A percentile compares a stretch with the other conserved stretches of the same genome.
Evolutionary conservation across 495 filamentous ascomycete species (phyloP).

Genomic region (Mytilinidion resinicola): DNA sequence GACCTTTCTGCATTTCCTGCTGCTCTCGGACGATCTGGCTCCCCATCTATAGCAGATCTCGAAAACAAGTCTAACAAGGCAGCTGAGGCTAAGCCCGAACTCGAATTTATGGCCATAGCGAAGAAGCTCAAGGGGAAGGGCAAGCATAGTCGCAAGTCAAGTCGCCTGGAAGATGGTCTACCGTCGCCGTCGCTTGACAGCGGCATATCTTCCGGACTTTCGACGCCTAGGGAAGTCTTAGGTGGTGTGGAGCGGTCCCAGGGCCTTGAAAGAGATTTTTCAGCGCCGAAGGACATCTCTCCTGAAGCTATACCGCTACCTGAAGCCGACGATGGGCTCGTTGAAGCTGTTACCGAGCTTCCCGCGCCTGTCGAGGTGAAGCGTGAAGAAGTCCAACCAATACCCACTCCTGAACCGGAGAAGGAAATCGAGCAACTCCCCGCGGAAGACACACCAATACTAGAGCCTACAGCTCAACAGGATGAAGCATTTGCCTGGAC

Average conservation of each 20-base stretch:
- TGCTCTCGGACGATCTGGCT: not conserved
- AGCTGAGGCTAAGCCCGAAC: not conserved
- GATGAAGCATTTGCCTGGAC: slow-evolving; percentile 2
- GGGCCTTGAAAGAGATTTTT: too few species aligned
- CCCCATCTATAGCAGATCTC: not conserved
- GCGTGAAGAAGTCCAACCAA: not conserved
- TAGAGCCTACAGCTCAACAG: not conserved
- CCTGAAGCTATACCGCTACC: not conserved
- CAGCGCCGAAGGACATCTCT: not conserved
- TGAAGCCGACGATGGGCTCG: not conserved
- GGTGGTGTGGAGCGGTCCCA: too few species aligned
- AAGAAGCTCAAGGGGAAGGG: slow-evolving; percentile 1
- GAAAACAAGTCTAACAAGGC: too few species aligned
- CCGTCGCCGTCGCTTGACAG: too few species aligned
- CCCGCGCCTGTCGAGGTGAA: not conserved
- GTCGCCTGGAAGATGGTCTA: too few species aligned
- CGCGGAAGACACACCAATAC: too few species aligned
- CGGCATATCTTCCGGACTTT: too few species aligned
- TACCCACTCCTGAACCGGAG: too few species aligned
- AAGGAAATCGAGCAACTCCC: not conserved
- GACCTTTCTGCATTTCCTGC: not conserved
- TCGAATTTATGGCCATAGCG: not conserved
- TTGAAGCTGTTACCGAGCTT: not conserved
- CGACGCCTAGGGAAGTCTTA: too few species aligned
- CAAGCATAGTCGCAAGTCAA: not conserved